These are phyloP conservation scores for Cladosporium colombiae DNA, from an alignment of 2,329 filamentous ascomycete species.

Conservation along the genomic window DNA sequence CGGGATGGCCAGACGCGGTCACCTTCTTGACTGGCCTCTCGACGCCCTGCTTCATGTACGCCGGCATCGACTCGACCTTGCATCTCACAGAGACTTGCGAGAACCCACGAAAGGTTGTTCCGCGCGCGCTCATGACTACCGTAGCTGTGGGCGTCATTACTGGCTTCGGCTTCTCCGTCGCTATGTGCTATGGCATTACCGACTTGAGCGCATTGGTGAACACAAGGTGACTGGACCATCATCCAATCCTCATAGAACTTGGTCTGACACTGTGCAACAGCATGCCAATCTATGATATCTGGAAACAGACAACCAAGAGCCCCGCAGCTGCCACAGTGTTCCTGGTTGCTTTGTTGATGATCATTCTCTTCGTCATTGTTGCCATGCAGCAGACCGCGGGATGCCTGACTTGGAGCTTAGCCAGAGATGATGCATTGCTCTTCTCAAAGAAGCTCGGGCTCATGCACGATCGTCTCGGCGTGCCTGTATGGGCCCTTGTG, in stretches of 20 bases:
- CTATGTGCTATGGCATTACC: conserved; percentile 43
- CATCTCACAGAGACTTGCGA: conserved; percentile 31
- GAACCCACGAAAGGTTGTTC: conserved; percentile 2
- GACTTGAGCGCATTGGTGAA: not conserved
- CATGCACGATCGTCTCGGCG: conserved; percentile 54
- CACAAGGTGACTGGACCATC: not conserved
- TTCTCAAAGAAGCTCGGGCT: conserved; percentile 52
- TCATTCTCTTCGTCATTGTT: not conserved
- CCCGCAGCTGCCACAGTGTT: not conserved
- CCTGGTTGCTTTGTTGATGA: not conserved
- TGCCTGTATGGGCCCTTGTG: conserved; percentile 58
- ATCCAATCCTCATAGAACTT: not conserved
- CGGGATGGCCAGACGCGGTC: conserved; percentile 44
- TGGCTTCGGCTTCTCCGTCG: conserved; percentile 48
- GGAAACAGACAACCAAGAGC: not conserved
- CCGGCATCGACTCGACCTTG: conserved; percentile 26
- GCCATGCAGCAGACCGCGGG: conserved; percentile 36
- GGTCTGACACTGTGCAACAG: conserved; percentile 1
- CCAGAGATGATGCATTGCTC: conserved; percentile 59
- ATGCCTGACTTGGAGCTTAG: conserved; percentile 51
- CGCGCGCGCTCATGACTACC: conserved; percentile 6
- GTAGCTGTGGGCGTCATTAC: conserved; percentile 25
- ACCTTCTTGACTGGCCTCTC: conserved; percentile 29
- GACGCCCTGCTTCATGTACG: conserved; percentile 30
- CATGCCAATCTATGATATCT: not conserved